Percentiles rank a stretch among this genome's conserved stretches.
These are phyloP conservation scores for Podaxis mareebaensis DNA, from an alignment of 768 basidiomycete species.

Conservation along the genomic window DNA sequence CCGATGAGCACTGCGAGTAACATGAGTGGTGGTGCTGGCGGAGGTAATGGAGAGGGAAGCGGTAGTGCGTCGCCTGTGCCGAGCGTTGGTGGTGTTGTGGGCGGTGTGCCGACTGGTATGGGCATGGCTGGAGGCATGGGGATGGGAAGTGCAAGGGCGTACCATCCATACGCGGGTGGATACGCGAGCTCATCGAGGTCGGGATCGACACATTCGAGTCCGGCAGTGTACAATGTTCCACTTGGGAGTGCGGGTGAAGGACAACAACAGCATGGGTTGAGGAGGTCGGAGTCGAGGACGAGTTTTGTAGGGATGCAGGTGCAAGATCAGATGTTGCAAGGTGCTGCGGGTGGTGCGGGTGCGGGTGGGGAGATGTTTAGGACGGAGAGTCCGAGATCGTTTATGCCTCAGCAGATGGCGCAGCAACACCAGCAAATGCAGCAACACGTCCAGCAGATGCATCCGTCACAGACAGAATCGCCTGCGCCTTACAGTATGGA, in stretches of 20 bases:
- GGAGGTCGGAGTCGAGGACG: slow-evolving; percentile 39
- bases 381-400: slow-evolving; percentile 21
- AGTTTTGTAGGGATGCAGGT: slow-evolving; percentile 36
- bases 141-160: slow-evolving; percentile 41
- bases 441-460: slow-evolving; percentile 28
- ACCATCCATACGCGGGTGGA: slow-evolving; percentile 57
- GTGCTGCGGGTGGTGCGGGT: not conserved
- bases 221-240: slow-evolving; percentile 40
- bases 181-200: slow-evolving; percentile 34
- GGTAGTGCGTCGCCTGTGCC: slow-evolving; percentile 8
- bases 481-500: slow-evolving; percentile 39
- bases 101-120: not conserved
- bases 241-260: slow-evolving; percentile 29
- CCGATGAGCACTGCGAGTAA: slow-evolving; percentile 46
- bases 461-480: slow-evolving; percentile 40
- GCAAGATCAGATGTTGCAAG: slow-evolving; percentile 35
- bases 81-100: not conserved
- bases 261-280: slow-evolving; percentile 36
- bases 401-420: slow-evolving; percentile 15
- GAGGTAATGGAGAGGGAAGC: not conserved
- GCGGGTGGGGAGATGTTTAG: slow-evolving; percentile 26
- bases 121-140: slow-evolving; percentile 13
- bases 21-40: slow-evolving; percentile 3
- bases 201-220: slow-evolving; percentile 47
- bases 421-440: not conserved